Percentiles rank a stretch among this genome's conserved stretches.
These are phyloP conservation scores for Linnemannia hyalina DNA, from an alignment of 192 early-diverging fungal species.

Conservation along the genomic window DNA sequence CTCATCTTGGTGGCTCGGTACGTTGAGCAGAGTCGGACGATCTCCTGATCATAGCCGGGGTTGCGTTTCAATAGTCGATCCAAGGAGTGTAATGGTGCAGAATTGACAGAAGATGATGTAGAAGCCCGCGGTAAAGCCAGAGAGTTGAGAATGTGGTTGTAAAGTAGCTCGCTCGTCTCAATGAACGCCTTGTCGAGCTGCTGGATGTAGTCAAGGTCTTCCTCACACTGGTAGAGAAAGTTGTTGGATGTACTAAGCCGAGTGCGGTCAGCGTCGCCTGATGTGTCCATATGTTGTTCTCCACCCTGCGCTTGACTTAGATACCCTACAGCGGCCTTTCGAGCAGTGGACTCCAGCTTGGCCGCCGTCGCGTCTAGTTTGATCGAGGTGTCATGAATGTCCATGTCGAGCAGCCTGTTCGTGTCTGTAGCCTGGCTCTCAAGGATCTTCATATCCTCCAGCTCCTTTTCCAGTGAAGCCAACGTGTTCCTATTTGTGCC, in stretches of 20 bases:
- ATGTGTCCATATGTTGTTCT: neutral
- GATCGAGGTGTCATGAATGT: conserved; percentile 35
- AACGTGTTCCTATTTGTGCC: conserved; percentile 24
- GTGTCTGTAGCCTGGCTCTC: conserved; percentile 17
- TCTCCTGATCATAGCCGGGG: conserved; percentile 28
- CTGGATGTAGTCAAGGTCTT: conserved; percentile 19
- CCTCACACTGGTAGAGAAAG: conserved; percentile 34
- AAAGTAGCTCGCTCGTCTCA: neutral
- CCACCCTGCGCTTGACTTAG: neutral
- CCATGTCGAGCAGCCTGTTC: conserved; percentile 26
- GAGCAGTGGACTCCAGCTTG: conserved; percentile 26
- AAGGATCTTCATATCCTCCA: conserved; percentile 31
- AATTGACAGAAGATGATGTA: neutral
- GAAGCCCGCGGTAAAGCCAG: neutral
- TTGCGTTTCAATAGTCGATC: conserved; percentile 19
- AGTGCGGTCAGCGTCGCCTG: neutral
- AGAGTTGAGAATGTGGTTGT: neutral
- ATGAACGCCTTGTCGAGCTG: conserved; percentile 18
- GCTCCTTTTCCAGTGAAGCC: conserved; percentile 31
- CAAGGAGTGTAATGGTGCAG: neutral
- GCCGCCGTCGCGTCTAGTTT: conserved; percentile 29
- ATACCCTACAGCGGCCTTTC: conserved; percentile 8
- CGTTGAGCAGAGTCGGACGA: conserved; percentile 39
- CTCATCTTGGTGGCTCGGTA: conserved; percentile 56
- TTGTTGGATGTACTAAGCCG: neutral